Conservation (phyloP, 2,329 filamentous ascomycete genomes). For the Pyricularia pennisetigena region DNA sequence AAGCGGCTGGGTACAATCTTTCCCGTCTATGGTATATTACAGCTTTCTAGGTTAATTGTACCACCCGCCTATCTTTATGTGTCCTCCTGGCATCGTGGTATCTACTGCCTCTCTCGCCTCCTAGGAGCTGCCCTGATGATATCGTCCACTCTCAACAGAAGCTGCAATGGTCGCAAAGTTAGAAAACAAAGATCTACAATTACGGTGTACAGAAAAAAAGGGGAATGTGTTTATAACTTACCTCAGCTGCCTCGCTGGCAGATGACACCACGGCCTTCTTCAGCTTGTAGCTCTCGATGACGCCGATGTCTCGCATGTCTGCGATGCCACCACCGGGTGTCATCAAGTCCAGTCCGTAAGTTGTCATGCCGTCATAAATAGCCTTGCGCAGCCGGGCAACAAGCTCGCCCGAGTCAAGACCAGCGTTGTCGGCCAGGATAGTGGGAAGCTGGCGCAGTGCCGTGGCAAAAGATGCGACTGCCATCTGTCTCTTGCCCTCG, state of each 20-base stretch:
- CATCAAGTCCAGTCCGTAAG: constrained; percentile 80
- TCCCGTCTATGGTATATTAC: constrained; percentile 10
- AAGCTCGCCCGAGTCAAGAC: constrained; percentile 88
- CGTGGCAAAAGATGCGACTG: constrained; percentile 79
- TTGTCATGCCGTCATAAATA: constrained; percentile 90
- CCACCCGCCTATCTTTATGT: constrained; percentile 38
- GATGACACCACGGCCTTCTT: constrained; percentile 97
- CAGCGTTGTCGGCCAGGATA: constrained; percentile 94
- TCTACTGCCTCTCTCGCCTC: constrained; percentile 52
- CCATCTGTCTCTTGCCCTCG: constrained; percentile 92
- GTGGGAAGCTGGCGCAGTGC: constrained; percentile 90
- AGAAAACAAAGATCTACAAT: neutral
- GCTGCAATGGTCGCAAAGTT: constrained; percentile 34
- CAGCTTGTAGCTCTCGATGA: constrained; percentile 97
- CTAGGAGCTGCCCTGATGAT: constrained; percentile 92
- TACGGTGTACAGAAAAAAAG: neutral
- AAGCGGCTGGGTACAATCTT: neutral
- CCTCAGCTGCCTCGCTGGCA: constrained; percentile 92
- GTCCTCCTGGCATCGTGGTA: neutral
- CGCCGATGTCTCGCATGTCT: constrained; percentile 91
- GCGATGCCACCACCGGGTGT: constrained; percentile 85
- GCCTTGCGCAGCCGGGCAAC: constrained; percentile 86
- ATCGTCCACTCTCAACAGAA: constrained; percentile 90
- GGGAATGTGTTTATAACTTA: constrained; percentile 31
- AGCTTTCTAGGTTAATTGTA: constrained; percentile 12